These are phyloP conservation scores for Shiraia bambusicola DNA, from an alignment of 2,329 filamentous ascomycete species.

Conservation along the genomic window DNA sequence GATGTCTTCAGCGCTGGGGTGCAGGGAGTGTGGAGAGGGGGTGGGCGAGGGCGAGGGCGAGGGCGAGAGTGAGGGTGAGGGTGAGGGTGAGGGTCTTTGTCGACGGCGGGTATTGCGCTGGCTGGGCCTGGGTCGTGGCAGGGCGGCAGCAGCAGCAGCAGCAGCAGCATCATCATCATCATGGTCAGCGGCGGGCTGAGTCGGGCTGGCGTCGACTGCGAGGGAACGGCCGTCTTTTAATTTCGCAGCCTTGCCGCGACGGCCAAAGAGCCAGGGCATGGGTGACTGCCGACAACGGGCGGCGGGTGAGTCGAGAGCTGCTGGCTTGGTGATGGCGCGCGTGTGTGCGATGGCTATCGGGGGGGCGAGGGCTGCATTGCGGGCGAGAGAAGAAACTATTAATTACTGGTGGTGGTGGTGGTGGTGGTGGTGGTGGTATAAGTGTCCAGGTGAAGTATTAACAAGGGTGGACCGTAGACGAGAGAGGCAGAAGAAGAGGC, in stretches of 20 bases:
- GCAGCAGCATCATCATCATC: too few species aligned
- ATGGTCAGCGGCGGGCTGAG: slow-evolving; percentile 28
- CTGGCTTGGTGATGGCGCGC: slow-evolving; percentile 10
- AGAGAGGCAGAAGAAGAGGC: too few species aligned
- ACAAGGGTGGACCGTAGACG: too few species aligned
- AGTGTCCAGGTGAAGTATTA: too few species aligned
- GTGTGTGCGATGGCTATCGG: slow-evolving; percentile 2
- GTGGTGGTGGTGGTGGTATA: too few species aligned
- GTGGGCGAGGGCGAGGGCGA: slow-evolving; percentile 37
- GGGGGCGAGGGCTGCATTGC: slow-evolving; percentile 3
- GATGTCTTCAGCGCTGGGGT: slow-evolving; percentile 47
- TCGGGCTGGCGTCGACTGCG: slow-evolving; percentile 53
- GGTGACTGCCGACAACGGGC: slow-evolving; percentile 9
- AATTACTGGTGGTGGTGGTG: too few species aligned
- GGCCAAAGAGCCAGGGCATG: slow-evolving; percentile 85
- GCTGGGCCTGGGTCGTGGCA: slow-evolving; percentile 22
- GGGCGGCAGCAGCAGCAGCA: too few species aligned
- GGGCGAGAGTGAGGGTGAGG: slow-evolving; percentile 35
- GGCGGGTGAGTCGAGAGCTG: slow-evolving; percentile 5
- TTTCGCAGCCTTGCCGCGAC: slow-evolving; percentile 67
- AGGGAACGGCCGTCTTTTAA: slow-evolving; percentile 43
- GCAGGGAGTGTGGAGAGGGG: slow-evolving; percentile 32
- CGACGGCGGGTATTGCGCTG: slow-evolving; percentile 34
- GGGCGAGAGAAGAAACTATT: too few species aligned
- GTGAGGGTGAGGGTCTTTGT: slow-evolving; percentile 36